Base-by-base conservation (phyloP, 768 basidiomycete species). In the Mycena albidolilacea region DNA sequence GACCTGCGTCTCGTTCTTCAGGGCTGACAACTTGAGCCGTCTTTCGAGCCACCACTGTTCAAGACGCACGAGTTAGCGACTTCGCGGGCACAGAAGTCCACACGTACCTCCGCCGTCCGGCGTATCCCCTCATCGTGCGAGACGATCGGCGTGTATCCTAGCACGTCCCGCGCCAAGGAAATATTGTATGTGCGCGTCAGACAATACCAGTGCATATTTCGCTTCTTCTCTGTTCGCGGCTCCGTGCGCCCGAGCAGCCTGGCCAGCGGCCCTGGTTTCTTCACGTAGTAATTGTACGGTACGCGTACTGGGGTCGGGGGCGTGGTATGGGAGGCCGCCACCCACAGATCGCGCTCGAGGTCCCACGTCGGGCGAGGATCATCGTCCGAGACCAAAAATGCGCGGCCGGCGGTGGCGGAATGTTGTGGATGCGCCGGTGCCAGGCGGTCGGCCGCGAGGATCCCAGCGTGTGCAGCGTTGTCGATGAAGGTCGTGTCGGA, bases 361-460 rank as follows among this genome's bases (percentile, higher is more conserved):
- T 88, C 87, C 88, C 89, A 90, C 77, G 88, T 88, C 75, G 85
- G 84, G 60, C 86, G 78, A 8, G 88, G 88, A 72, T 88, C 87
- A 64, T 85, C 86, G 79, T 90, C 88, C 60, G 88, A 87, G 81
- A 88, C 87, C 81, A 88, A 89, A 81, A 86, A 90, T 5, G 84
- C 85, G 69, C 88, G 83, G 5, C 89, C 89, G 3, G 87, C 88
- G 63, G 88, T 85, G 14, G 79, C 72, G 11, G 39, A 77, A 78
- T 62, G 85, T 80, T 65, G 74, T 71, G 55, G 83, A 82, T 15
- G 86, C 82, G 37, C 74, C 55, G 82, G 80, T 23, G 72, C 60
- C 48, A 89, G 82, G 70, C 84, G 84, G 75, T 89, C 88, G n/a
- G 84, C 82, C 9, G 88, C 88, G 67, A 90, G 82, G 14, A 90